Conservation (phyloP, 2,329 filamentous ascomycete genomes). For the Ustulina deusta region DNA sequence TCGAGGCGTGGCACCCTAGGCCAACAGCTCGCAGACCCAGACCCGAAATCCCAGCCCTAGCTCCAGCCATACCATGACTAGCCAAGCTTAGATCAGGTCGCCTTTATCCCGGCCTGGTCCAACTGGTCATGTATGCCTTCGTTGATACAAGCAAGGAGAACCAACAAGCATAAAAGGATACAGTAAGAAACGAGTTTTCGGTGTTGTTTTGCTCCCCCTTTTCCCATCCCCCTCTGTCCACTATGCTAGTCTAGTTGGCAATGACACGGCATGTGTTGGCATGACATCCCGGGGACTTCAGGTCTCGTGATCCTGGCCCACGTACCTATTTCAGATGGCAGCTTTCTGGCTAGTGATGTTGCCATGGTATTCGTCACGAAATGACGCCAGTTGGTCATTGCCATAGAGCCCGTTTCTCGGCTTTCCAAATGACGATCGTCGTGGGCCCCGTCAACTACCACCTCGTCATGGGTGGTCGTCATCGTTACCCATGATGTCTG, state of each 20-base stretch:
- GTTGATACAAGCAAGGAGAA: slow-evolving; percentile 21
- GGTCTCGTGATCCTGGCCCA: slow-evolving; percentile 1
- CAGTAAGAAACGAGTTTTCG: neutral
- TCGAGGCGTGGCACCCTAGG: neutral
- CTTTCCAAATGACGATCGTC: neutral
- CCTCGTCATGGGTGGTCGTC: neutral
- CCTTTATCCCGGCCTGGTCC: slow-evolving; percentile 22
- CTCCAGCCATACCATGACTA: slow-evolving; percentile 11
- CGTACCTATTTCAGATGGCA: slow-evolving; percentile 1
- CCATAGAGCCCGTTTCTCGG: neutral
- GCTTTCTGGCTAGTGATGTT: neutral
- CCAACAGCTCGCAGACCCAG: neutral
- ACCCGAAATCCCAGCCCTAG: slow-evolving; percentile 20
- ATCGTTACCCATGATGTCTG: slow-evolving; percentile 6
- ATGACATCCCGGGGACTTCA: slow-evolving; percentile 1
- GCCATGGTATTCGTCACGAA: neutral
- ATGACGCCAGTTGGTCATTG: neutral
- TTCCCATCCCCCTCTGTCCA: neutral
- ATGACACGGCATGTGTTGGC: slow-evolving; percentile 15
- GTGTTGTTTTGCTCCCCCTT: neutral
- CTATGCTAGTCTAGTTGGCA: neutral
- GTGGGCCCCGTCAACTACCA: neutral
- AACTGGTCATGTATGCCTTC: neutral
- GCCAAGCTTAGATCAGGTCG: slow-evolving; percentile 27
- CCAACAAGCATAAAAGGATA: slow-evolving; percentile 35